Conservation (phyloP, 192 early-diverging fungal genomes). For the Gorgonomyces haynaldii region DNA sequence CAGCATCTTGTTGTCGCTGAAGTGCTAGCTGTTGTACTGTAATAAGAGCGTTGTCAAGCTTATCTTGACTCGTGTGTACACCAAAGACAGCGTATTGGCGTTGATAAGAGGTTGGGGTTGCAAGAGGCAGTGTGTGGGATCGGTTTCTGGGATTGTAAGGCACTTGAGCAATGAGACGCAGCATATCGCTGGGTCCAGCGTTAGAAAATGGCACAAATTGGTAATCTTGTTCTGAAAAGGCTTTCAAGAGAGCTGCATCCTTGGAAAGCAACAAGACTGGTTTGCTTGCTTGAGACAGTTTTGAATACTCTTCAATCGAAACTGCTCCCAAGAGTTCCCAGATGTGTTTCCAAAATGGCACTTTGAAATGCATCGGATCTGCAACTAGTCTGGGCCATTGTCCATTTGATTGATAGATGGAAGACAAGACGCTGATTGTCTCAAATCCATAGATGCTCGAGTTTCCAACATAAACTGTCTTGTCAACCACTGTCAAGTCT, state of each 20-base stretch:
- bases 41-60: too few relatives aligned
- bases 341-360: conserved; percentile 16
- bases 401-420: neutral
- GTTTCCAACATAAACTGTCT: neutral
- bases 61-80: neutral
- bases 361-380: neutral
- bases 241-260: neutral
- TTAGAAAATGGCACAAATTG: conserved; percentile 7
- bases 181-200: conserved; percentile 15
- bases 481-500: neutral
- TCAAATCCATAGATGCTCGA: neutral
- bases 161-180: neutral
- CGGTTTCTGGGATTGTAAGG: neutral
- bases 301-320: neutral
- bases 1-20: neutral
- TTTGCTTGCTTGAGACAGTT: neutral
- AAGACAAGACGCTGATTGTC: neutral
- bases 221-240: neutral
- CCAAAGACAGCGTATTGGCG: conserved; percentile 13
- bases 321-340: conserved; percentile 18
- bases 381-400: neutral
- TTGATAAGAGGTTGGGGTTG: conserved; percentile 12
- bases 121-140: conserved; percentile 1
- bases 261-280: neutral
- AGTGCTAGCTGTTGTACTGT: too few relatives aligned